Evolutionary conservation across 163 green algal genomes (phyloP).

Genomic region (Botryococcus braunii): DNA sequence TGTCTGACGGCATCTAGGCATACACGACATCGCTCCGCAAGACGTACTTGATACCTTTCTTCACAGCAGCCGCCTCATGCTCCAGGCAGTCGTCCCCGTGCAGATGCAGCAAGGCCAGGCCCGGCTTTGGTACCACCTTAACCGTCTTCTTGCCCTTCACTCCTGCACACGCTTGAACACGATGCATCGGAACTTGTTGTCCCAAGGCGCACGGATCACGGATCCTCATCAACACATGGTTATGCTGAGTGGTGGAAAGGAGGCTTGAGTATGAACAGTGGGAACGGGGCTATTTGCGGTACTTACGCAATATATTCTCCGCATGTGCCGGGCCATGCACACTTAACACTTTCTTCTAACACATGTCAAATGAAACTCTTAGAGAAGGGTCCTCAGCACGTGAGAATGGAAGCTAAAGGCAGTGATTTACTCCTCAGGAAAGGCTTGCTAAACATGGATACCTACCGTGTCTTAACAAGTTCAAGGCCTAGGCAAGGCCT

Average conservation of each 20-base stretch:
- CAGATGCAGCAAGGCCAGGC: slow-evolving; percentile 54
- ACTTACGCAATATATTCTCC: too few relatives aligned
- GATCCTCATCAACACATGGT: neutral
- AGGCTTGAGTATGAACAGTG: neutral
- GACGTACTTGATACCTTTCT: slow-evolving; percentile 54
- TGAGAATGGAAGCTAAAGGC: too few relatives aligned
- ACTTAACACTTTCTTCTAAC: neutral
- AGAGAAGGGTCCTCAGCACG: neutral
- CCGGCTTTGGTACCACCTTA: slow-evolving; percentile 32
- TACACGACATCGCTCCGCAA: slow-evolving; percentile 65
- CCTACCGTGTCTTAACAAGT: too few relatives aligned
- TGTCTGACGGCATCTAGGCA: too few relatives aligned
- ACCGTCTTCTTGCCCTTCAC: slow-evolving; percentile 23
- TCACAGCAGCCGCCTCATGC: slow-evolving; percentile 49
- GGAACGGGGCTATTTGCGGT: neutral
- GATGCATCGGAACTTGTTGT: neutral
- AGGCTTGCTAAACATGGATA: too few relatives aligned
- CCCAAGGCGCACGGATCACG: neutral
- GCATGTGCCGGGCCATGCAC: too few relatives aligned
- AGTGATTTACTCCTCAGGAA: too few relatives aligned
- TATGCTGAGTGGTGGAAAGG: neutral
- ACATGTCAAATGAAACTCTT: neutral
- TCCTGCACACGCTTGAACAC: slow-evolving; percentile 2
- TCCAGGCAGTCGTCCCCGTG: slow-evolving; percentile 59
- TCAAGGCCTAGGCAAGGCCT: too few relatives aligned